phyloP scores from a whole-genome alignment of 2,329 filamentous ascomycete genomes.

The Cordyceps sp. region DNA sequence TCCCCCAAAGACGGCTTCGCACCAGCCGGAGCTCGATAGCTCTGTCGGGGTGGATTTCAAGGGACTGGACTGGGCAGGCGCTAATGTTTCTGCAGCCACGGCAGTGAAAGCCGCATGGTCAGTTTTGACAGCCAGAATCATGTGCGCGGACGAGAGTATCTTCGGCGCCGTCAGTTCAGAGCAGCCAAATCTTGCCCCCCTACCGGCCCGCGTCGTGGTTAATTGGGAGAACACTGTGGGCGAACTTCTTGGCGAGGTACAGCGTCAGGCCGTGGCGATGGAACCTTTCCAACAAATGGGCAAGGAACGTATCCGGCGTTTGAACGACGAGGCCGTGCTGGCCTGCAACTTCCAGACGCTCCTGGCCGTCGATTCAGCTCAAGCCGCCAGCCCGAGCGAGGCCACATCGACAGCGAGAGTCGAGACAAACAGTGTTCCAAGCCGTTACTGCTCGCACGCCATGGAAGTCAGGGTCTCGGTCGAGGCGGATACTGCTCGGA shows the following conservation, averaged over 20 bases:
- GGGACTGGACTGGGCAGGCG: background rate
- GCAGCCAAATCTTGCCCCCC: constrained; percentile 5
- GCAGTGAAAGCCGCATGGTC: constrained; percentile 8
- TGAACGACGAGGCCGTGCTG: constrained; percentile 2
- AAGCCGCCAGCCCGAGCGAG: no score
- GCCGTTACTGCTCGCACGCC: background rate
- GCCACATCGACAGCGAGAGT: no score
- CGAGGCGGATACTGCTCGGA: background rate
- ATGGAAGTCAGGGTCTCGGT: constrained; percentile 1
- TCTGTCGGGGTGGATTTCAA: background rate
- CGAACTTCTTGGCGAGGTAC: constrained; percentile 5
- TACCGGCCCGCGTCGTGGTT: constrained; percentile 5
- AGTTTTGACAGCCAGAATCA: constrained; percentile 18
- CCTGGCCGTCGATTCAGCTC: constrained; percentile 2
- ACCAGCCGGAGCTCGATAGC: background rate
- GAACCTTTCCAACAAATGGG: constrained; percentile 10
- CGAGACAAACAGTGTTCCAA: no score
- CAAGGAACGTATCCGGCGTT: constrained; percentile 11
- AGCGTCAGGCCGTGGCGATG: constrained; percentile 9
- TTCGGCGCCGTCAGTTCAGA: constrained; percentile 4
- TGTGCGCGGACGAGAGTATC: constrained; percentile 14
- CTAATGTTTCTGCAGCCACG: background rate
- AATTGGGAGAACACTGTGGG: constrained; percentile 3
- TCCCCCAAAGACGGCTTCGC: background rate
- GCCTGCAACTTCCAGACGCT: constrained; percentile 6